Evolutionary conservation across 805 yeast species (phyloP).

Genomic region (Yamadazyma paraphyllophila): DNA sequence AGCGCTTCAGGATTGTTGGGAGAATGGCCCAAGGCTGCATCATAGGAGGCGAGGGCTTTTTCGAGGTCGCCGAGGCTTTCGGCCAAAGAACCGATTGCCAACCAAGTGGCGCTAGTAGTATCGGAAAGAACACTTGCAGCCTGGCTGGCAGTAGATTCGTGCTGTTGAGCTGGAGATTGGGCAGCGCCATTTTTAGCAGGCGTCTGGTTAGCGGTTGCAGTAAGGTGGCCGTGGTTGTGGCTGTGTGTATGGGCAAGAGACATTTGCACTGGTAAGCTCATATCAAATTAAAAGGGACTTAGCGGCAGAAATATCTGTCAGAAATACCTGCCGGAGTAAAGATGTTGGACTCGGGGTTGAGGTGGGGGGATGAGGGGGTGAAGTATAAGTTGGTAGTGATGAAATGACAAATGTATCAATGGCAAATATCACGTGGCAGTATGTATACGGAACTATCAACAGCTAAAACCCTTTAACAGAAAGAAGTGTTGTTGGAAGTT

Average conservation of each 20-base stretch:
- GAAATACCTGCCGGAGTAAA: too few relatives aligned
- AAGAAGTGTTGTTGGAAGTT: neutral
- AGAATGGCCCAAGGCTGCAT: constrained; percentile 79
- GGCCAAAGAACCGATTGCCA: constrained; percentile 84
- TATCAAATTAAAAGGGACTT: constrained; percentile 2
- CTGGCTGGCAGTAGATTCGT: constrained; percentile 4
- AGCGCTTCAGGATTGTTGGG: constrained; percentile 85
- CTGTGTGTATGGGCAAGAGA: constrained; percentile 2
- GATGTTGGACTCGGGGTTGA: too few relatives aligned
- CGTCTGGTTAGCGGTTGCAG: neutral
- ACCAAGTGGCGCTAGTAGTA: constrained; percentile 82
- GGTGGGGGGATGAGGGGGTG: too few relatives aligned
- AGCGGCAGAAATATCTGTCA: neutral
- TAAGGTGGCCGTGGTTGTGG: neutral
- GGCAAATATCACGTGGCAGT: too few relatives aligned
- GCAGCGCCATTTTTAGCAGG: constrained; percentile 5
- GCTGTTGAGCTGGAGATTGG: constrained; percentile 5
- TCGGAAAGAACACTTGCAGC: constrained; percentile 25
- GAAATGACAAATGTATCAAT: too few relatives aligned
- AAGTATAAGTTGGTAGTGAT: too few relatives aligned
- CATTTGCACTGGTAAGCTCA: constrained; percentile 24
- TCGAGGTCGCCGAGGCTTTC: constrained; percentile 87
- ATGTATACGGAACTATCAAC: too few relatives aligned
- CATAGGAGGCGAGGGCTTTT: constrained; percentile 84
- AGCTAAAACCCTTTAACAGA: too few relatives aligned